A percentile compares a stretch with the other conserved stretches of the same genome.
Evolutionary conservation across 129 eudicot genomes (phyloP).

Genomic region (Pittosporum tobira): DNA sequence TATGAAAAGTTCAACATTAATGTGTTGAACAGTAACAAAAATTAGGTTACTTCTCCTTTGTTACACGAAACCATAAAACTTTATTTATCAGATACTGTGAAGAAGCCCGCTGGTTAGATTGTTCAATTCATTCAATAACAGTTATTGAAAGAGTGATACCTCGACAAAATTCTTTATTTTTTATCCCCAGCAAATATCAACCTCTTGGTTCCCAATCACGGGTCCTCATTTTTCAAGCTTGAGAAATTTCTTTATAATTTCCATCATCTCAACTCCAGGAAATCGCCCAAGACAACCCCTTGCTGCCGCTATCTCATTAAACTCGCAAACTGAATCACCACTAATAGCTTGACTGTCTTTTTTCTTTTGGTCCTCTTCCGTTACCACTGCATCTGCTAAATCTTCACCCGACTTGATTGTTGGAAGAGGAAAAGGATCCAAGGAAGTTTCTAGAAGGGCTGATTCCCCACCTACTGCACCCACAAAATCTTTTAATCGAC

Average conservation of each 20-base stretch:
- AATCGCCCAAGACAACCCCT: slow-evolving; percentile 91
- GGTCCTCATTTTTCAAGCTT: slow-evolving; percentile 21
- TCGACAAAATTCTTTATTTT: neutral
- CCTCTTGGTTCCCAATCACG: neutral
- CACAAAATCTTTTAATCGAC: slow-evolving; percentile 70
- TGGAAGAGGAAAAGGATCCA: slow-evolving; percentile 78
- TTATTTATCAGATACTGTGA: neutral
- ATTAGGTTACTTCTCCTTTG: neutral
- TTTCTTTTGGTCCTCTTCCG: slow-evolving; percentile 16
- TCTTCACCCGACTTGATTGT: slow-evolving; percentile 52
- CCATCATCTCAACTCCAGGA: slow-evolving; percentile 95
- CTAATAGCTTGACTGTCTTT: slow-evolving; percentile 25
- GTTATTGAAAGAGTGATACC: slow-evolving; percentile 4
- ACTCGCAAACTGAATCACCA: slow-evolving; percentile 65
- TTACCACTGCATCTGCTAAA: slow-evolving; percentile 15
- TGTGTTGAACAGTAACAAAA: neutral
- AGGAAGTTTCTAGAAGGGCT: slow-evolving; percentile 40
- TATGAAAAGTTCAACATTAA: too few relatives aligned
- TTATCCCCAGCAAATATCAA: too few relatives aligned
- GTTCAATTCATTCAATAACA: too few relatives aligned
- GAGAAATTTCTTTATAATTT: slow-evolving; percentile 59
- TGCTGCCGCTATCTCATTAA: slow-evolving; percentile 69
- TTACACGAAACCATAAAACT: neutral
- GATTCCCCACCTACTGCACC: slow-evolving; percentile 80
- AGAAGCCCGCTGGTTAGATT: neutral